Evolutionary conservation across 108 stramenopile genomes (phyloP).

Genomic region (Aurantiochytrium sp.): DNA sequence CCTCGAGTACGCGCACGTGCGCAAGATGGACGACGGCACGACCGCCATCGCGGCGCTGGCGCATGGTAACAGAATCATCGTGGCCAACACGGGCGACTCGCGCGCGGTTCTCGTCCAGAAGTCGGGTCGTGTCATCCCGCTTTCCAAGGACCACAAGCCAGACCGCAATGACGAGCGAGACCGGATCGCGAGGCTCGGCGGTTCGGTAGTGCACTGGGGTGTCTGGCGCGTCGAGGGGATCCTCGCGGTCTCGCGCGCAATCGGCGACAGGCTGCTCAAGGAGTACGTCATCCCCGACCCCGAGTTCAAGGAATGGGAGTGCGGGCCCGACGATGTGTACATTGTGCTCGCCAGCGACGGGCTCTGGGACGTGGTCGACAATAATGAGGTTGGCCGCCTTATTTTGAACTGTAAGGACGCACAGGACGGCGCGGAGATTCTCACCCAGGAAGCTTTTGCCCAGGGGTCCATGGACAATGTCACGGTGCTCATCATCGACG

Average conservation of each 20-base stretch:
- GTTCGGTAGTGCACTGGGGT: slow-evolving; percentile 39
- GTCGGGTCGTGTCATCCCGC: background rate
- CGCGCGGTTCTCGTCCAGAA: slow-evolving; percentile 42
- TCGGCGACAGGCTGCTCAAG: slow-evolving; percentile 44
- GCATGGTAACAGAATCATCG: background rate
- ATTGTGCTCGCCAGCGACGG: slow-evolving; percentile 49
- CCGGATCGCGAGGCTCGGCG: slow-evolving; percentile 41
- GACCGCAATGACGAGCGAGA: slow-evolving; percentile 38
- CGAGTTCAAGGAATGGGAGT: background rate
- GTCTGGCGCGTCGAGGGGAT: slow-evolving; percentile 50
- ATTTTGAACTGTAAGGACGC: background rate
- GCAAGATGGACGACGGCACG: slow-evolving; percentile 44
- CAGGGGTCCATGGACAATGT: slow-evolving; percentile 31
- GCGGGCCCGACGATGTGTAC: slow-evolving; percentile 35
- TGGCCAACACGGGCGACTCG: slow-evolving; percentile 50
- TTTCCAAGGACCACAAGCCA: slow-evolving; percentile 53
- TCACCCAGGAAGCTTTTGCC: slow-evolving; percentile 6
- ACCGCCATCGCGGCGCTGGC: slow-evolving; percentile 42
- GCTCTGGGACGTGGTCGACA: slow-evolving; percentile 49
- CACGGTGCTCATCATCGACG: slow-evolving; percentile 31
- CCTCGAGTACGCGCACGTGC: slow-evolving; percentile 2
- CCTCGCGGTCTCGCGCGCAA: slow-evolving; percentile 48
- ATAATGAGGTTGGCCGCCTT: slow-evolving; percentile 31
- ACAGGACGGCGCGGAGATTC: slow-evolving; percentile 11
- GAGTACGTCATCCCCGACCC: slow-evolving; percentile 31